Evolutionary conservation across 2,329 filamentous ascomycete species (phyloP).

Genomic region (Fusarium gaditjirri): DNA sequence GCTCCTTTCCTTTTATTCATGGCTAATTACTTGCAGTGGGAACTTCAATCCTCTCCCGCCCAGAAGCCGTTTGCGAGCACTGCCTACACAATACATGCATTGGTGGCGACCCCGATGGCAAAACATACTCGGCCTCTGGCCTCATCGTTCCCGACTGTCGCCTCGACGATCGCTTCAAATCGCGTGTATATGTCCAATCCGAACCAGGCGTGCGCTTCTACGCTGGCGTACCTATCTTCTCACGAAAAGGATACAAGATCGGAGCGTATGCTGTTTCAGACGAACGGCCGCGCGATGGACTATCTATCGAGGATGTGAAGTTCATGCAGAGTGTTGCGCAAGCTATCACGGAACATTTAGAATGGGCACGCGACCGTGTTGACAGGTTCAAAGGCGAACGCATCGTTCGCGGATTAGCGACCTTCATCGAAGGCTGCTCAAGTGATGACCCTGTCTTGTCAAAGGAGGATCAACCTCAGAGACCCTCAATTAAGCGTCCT

Average conservation of each 20-base stretch:
- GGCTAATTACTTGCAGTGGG: conserved; percentile 33
- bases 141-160: conserved; percentile 47
- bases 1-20: fast-evolving
- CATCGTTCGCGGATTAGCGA: conserved; percentile 64
- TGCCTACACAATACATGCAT: conserved; percentile 39
- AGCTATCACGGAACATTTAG: conserved; percentile 70
- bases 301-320: conserved; percentile 59
- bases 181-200: conserved; percentile 47
- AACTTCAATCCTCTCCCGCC: conserved; percentile 44
- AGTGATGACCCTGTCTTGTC: conserved; percentile 25
- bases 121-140: conserved; percentile 44
- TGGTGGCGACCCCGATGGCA: conserved; percentile 39
- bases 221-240: conserved; percentile 67
- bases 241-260: conserved; percentile 64
- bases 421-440: conserved; percentile 64
- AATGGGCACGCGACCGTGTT: conserved; percentile 62
- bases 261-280: conserved; percentile 71
- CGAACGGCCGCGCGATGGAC: conserved; percentile 61
- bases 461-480: conserved; percentile 13
- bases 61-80: conserved; percentile 50
- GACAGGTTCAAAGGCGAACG: conserved; percentile 64
- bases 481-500: conserved; percentile 20
- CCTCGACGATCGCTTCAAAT: conserved; percentile 48
- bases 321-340: conserved; percentile 67
- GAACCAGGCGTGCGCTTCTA: conserved; percentile 52